Base-by-base conservation (phyloP, 192 early-diverging fungal genomes). In the Phlyctochytrium arcticum region DNA sequence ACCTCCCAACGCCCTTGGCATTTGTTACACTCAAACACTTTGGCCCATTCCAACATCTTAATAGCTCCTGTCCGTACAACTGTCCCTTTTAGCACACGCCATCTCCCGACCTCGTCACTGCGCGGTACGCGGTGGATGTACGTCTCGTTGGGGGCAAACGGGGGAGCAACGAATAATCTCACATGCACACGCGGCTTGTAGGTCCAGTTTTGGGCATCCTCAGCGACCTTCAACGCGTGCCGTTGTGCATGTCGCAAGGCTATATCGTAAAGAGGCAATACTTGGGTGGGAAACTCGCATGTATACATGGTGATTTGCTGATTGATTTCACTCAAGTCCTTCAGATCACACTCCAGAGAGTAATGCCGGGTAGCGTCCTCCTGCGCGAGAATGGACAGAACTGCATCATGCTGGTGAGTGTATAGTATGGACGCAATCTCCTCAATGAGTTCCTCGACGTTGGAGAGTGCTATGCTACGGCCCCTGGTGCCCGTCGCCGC, bases 41-140 rank as follows among this genome's bases (percentile, higher is more conserved):
- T 72, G 30, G 74, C 68, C 36, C 74, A 82, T 59, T 91, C 87
- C 64, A 90, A 68, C 77, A 91, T 82, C 67, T 88, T 89, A 26
- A 82, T 78, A 54, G 77, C 54, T 1, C 88, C 88, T 4, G 86
- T 85, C 44, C 88, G 75, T 12, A 85, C 78, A 7, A 88, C 88
- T 10, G 88, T 90, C 7, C 87, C 88, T 3, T 82, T 73, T 4
- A 90, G 54, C 19, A 73, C 71, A 24, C 88, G 34, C 68, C 88
- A 74, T 8, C 68, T 69, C 5, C 88, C 88, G 4, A 78, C 74
- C 60, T 88, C 86, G 1, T 57, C 63, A 8, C 81, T 83, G 9
- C 77, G 76, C 6, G 88, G 88, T 8, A 90, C 69, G 5, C 72
- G 72, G 31, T 67, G 77, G 19, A 83, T 65, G 35, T 62, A 36